Percentiles rank a stretch among this genome's conserved stretches.
phyloP scores from a whole-genome alignment of 352 stramenopile species.

The Pythium angustatum region DNA sequence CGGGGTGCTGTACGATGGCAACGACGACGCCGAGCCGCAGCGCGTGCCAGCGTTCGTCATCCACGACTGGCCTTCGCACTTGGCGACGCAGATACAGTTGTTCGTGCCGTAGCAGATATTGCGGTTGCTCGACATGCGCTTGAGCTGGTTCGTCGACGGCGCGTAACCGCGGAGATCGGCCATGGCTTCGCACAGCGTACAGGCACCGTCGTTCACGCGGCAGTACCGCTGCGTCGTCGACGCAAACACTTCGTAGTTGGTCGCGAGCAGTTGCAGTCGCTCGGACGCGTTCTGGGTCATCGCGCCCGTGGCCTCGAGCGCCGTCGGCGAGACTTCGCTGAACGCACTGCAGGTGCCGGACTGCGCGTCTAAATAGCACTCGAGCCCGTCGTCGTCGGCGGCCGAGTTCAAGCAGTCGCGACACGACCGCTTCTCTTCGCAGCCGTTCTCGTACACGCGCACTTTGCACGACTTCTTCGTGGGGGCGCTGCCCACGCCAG shows the following conservation, averaged over 20 bases:
- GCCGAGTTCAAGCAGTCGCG: slow-evolving; percentile 25
- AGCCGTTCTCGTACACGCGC: slow-evolving; percentile 25
- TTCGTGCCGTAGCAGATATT: slow-evolving; percentile 29
- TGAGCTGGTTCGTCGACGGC: slow-evolving; percentile 27
- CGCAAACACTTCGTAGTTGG: slow-evolving; percentile 12
- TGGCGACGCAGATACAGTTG: slow-evolving; percentile 27
- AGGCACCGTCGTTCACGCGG: slow-evolving; percentile 20
- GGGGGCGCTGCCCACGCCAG: neutral
- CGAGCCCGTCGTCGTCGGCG: slow-evolving; percentile 13
- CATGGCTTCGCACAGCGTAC: slow-evolving; percentile 24
- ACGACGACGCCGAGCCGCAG: slow-evolving; percentile 10
- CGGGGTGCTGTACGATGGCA: slow-evolving; percentile 22
- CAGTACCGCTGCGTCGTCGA: slow-evolving; percentile 23
- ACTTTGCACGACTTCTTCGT: slow-evolving; percentile 15
- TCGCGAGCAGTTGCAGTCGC: slow-evolving; percentile 10
- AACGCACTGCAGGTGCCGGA: slow-evolving; percentile 17
- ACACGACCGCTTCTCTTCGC: slow-evolving; percentile 28
- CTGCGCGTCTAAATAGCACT: slow-evolving; percentile 27
- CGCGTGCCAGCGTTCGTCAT: slow-evolving; percentile 13
- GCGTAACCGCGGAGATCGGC: slow-evolving; percentile 20
- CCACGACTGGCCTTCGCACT: slow-evolving; percentile 22
- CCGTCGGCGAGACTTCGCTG: slow-evolving; percentile 6
- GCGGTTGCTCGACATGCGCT: slow-evolving; percentile 26
- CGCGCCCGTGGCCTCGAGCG: neutral
- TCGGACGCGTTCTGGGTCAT: slow-evolving; percentile 3